These are phyloP conservation scores for Aspergillus kassunensis DNA, from an alignment of 495 filamentous ascomycete genomes.

Conservation along the genomic window DNA sequence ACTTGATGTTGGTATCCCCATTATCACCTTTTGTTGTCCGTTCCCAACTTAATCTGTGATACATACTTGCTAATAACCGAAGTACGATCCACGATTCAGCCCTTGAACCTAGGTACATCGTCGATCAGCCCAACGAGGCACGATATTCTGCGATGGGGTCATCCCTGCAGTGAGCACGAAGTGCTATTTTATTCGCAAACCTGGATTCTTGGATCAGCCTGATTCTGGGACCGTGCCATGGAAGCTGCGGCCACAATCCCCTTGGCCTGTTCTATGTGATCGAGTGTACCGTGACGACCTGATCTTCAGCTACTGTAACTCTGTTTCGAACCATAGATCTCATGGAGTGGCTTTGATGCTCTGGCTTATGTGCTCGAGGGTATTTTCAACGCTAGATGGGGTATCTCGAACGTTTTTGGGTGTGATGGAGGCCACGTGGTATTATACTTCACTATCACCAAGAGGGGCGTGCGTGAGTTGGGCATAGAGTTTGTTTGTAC, in stretches of 20 bases:
- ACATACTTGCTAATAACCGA: no score
- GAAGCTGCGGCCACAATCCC: background rate
- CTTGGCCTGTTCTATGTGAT: background rate
- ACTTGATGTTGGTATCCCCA: no score
- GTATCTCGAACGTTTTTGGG: background rate
- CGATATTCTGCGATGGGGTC: slow-evolving; percentile 5
- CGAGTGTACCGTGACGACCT: background rate
- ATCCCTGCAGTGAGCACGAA: background rate
- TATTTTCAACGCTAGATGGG: background rate
- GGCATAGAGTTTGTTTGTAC: background rate
- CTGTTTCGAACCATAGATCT: background rate
- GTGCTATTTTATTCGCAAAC: background rate
- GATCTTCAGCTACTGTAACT: background rate
- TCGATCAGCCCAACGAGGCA: background rate
- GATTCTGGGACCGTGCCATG: background rate
- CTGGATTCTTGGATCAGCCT: background rate
- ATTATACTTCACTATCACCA: background rate
- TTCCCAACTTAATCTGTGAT: no score
- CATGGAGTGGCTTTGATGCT: no score
- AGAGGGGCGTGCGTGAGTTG: background rate
- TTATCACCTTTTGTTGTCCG: no score
- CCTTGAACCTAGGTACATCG: no score
- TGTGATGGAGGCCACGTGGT: background rate
- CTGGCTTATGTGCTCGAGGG: no score
- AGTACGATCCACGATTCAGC: no score